Conservation (phyloP, 192 early-diverging fungal genomes). For the Umbelopsis ramanniana region DNA sequence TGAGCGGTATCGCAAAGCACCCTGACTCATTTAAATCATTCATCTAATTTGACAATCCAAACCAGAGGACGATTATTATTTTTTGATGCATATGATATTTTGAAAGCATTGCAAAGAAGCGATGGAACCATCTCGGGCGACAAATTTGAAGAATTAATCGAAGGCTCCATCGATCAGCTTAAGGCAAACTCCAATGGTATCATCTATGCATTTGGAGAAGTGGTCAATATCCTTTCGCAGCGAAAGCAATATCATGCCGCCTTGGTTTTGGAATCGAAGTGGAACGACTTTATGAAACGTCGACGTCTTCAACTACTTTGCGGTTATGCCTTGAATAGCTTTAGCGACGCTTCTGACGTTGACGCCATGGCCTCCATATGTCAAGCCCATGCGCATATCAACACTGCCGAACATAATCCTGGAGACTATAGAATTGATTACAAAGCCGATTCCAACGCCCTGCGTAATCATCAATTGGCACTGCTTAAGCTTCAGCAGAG, state of each 20-base stretch:
- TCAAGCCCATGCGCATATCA: neutral
- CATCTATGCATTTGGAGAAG: neutral
- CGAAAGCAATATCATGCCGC: neutral
- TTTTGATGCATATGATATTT: neutral
- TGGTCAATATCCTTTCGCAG: neutral
- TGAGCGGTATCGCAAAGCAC: too few species aligned
- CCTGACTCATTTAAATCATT: neutral
- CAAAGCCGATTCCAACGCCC: too few species aligned
- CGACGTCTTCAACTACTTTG: neutral
- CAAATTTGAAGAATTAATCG: neutral
- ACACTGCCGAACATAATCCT: neutral
- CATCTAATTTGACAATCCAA: neutral
- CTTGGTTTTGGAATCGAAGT: neutral
- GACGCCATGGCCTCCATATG: neutral
- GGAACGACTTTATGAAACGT: neutral
- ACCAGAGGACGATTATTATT: neutral
- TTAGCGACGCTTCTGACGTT: neutral
- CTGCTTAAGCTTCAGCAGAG: neutral
- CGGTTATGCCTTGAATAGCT: neutral
- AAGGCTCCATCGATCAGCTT: neutral
- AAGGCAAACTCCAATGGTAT: neutral
- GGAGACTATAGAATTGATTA: neutral
- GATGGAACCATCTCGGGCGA: neutral
- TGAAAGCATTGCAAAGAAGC: neutral
- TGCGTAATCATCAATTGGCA: neutral